Base-by-base conservation (phyloP, 352 stramenopile species). In the Pythium rhizo-oryzae region DNA sequence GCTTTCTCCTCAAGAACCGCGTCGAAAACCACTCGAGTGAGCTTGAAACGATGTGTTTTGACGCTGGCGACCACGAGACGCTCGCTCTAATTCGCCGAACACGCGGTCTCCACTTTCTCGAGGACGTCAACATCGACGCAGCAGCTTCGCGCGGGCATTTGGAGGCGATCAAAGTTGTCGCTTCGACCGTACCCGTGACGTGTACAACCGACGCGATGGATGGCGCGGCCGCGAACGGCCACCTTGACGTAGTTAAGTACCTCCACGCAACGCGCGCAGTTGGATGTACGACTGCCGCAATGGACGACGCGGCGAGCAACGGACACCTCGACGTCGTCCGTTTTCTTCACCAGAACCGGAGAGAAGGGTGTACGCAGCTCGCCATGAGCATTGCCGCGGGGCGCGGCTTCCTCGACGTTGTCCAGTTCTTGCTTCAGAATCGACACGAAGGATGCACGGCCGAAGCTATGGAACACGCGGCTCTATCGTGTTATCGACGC, bases 131-230 rank as follows among this genome's bases (percentile, higher is more conserved):
- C 13, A 56, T 56, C 25, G 50, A 56, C 50, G 9, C 28, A 16
- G 50, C 50, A 15, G 50, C 50, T 3, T 25, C 50, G 0, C 50
- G 33, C 11, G 50, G 50, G 12, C 25, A 56, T 39, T 24, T 56
- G 13, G 12, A 56, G 16, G 9, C 33, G 50, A 56, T 56, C 50
- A 25, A 56, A 24, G 39, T 56, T 24, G 19, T 56, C 6, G 50
- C 50, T 24, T 39, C 50, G 23, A 37, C 23, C 12, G 25, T 39
- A 18, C 37, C 4, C 15, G 37, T 43, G 8, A 43, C 37, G 24
- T 56, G 50, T n/a, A 56, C 50, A 21, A 25, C 23, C 12, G 50
- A 37, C 24, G 50, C 50, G 3, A 56, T 56, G 50, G 50, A 56
- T 28, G 13, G 12, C 12, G 50, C 50, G 13, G 50, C 50, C 8